Conservation (phyloP, 2,329 filamentous ascomycete genomes). For the Shiraia bambusicola region DNA sequence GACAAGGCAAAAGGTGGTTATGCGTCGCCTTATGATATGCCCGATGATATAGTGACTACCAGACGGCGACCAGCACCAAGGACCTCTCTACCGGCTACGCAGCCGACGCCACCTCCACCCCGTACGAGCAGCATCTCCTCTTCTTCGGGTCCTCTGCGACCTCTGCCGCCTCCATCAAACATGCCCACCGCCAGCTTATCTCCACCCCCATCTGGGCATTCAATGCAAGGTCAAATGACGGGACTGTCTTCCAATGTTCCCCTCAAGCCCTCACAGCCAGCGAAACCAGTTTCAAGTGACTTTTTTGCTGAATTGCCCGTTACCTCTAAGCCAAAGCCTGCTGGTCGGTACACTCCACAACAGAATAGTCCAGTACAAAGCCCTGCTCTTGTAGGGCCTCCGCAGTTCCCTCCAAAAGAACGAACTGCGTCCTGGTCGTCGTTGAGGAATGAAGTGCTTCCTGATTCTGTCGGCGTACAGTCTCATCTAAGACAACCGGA, state of each 20-base stretch:
- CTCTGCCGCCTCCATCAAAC: conserved; percentile 27
- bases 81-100: conserved; percentile 29
- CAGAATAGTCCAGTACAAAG: conserved; percentile 29
- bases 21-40: conserved; percentile 90
- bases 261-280: conserved; percentile 29
- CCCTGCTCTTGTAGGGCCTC: conserved; percentile 21
- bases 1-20: conserved; percentile 92
- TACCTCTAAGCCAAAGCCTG: conserved; percentile 44
- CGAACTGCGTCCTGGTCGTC: conserved; percentile 41
- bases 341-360: conserved; percentile 44
- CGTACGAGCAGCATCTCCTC: conserved; percentile 62
- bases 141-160: conserved; percentile 19
- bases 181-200: conserved; percentile 41
- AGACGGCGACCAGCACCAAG: conserved; percentile 56
- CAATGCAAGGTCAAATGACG: conserved; percentile 34
- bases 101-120: conserved; percentile 55
- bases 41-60: conserved; percentile 78
- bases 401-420: conserved; percentile 35
- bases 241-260: conserved; percentile 27
- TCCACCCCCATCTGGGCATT: conserved; percentile 46
- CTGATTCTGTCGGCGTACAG: conserved; percentile 27
- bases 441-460: conserved; percentile 38
- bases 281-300: conserved; percentile 38
- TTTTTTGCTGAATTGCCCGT: conserved; percentile 55
- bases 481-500: conserved; percentile 47